Evolutionary conservation across 345 rosid genomes (phyloP), one percentile per base, ranked within the genome.

Genomic region (Salix arbutifolia): DNA sequence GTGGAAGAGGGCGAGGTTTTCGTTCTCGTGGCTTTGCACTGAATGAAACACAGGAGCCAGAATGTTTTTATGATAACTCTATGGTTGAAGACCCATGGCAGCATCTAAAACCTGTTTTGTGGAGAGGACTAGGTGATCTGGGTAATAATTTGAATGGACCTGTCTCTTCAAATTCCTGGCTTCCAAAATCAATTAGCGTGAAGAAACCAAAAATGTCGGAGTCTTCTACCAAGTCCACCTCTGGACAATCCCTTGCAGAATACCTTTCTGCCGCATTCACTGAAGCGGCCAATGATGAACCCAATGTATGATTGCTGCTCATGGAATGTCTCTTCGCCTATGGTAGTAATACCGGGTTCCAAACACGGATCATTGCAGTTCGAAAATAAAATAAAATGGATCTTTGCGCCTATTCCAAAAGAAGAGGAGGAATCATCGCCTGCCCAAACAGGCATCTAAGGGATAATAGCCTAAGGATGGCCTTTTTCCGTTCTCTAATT

Each of bases 81-180:
- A 94, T 94, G 98, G 74, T 88, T 72, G 91, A 88, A 77, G 91
- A 94, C 74, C 98, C 98, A 26, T 94, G 97, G 97, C 77, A 84
- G 81, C 37, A 80, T 76, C 67, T 94, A 31, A 73, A 85, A 69
- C 97, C 97, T 74, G 80, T 84, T 74, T 2, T 83, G 44, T 91
- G 95, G 98, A 90, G 66, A 78, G 80, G 81, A 8, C 44, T 76
- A 72, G 86, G 78, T 71, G 58, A 71, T 77, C 74, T 77, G 16
- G 78, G 44, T 53, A 76, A 67, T 76, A 80, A 80, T 69, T 77
- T 72, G 60, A 71, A 78, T n/a, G 46, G 71, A 23, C 66, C 74
- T 0, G 83, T 70, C 31, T 77, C 87, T 74, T 86, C 91, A 33
- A 73, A 72, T 70, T 83, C 92, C 73, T 87, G 94, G 97, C 89